A percentile compares a stretch with the other conserved stretches of the same genome.
Evolutionary conservation across 306 rosid species (phyloP).

Genomic region (Cucurbita maxima): DNA sequence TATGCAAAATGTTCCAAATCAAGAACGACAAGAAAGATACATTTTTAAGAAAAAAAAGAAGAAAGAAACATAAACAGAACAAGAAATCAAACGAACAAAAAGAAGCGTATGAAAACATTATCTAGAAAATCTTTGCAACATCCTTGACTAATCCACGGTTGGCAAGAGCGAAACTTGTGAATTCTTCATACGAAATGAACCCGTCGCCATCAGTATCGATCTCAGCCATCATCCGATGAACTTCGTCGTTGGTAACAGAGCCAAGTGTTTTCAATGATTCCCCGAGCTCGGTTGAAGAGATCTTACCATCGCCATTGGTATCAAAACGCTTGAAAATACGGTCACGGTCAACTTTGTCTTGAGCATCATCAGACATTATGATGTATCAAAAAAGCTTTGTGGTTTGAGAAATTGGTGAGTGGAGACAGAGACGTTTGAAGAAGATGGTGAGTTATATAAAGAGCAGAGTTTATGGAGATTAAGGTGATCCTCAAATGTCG

Average conservation of each 20-base stretch:
- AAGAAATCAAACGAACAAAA: neutral
- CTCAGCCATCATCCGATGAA: constrained; percentile 56
- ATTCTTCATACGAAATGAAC: constrained; percentile 49
- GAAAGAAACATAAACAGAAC: neutral
- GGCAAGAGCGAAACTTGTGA: constrained; percentile 35
- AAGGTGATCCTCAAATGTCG: constrained; percentile 32
- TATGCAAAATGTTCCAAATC: neutral
- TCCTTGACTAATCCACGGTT: constrained; percentile 55
- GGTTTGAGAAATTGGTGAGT: constrained; percentile 4
- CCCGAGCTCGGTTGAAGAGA: constrained; percentile 57
- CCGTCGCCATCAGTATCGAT: constrained; percentile 65
- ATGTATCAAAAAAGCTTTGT: neutral
- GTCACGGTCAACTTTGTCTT: constrained; percentile 36
- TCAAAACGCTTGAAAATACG: constrained; percentile 58
- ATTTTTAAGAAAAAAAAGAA: neutral
- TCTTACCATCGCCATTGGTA: constrained; percentile 51
- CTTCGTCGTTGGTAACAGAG: constrained; percentile 38
- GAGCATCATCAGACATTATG: constrained; percentile 24
- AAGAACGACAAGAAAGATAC: constrained; percentile 14
- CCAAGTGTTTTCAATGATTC: constrained; percentile 50
- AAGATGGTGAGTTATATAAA: constrained; percentile 11
- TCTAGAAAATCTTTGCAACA: constrained; percentile 51
- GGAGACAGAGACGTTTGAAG: constrained; percentile 4
- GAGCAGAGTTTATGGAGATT: neutral
- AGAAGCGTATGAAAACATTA: neutral